Base-by-base conservation (phyloP, 148 eudicot genomes). In the Diospyros kaki region DNA sequence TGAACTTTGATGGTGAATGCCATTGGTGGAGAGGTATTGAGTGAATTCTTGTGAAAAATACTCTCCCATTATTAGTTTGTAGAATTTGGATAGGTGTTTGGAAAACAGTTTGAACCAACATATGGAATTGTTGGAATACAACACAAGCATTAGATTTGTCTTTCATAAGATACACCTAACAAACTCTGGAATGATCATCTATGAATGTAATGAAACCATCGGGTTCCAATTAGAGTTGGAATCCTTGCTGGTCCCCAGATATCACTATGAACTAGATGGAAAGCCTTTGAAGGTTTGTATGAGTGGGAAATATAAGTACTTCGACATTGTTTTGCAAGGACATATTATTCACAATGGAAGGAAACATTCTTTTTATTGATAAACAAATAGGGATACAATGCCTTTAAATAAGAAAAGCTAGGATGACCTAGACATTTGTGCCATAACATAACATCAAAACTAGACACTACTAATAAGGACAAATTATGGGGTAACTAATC, bases 351-450 rank as follows among this genome's bases (percentile, higher is more conserved):
- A 8, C 50, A 41, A 2, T n/a, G n/a, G 14, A 55, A 41, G 1
- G 46, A 13, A 12, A 55, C 7, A 9, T 15, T 0, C 14, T 71
- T 58, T 55, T 58, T 54, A 43, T 71, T 55, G 38, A 71, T 71
- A 5, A 71, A 55, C 3, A 58, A 71, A 40, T n/a, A 1, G 6
- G 64, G 74, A 56, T 55, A 71, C 63, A 71, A 58, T 5, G 42
- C 56, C 41, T 71, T 64, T 3, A 70, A 3, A 12, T 71, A 71
- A 0, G 10, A 3, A n/a, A 71, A 71, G 12, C 38, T 55, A 13
- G 74, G 64, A 71, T 71, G 74, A 39, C 74, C 64, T 39, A 71
- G 74, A 48, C 64, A 18, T 55, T 0, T 55, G 42, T 71, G 63
- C 74, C 64, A 56, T 41, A 71, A 58, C 74, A 71, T 71, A 42